A percentile compares a stretch with the other conserved stretches of the same genome.
These are phyloP conservation scores for Trichoderma brevicompactum DNA, from an alignment of 2,329 filamentous ascomycete species.

Conservation along the genomic window DNA sequence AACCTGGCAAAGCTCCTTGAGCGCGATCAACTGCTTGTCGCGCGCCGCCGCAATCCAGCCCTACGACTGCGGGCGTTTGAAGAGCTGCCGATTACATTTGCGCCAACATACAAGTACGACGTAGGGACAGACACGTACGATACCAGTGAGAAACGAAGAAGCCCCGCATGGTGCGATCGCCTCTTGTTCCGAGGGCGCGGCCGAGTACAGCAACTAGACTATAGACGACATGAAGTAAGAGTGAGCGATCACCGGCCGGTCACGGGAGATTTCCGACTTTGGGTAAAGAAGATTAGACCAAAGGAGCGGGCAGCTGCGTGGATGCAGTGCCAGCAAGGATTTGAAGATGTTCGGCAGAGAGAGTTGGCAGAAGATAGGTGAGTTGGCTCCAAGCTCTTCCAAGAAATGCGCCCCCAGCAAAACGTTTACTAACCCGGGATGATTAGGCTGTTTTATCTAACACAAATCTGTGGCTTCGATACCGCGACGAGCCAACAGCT, in stretches of 20 bases:
- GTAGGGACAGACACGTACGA: constrained; percentile 95
- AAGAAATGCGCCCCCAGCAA: no score
- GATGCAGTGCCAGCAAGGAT: constrained; percentile 75
- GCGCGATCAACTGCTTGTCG: constrained; percentile 89
- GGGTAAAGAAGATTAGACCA: constrained; percentile 79
- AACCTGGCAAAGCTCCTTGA: constrained; percentile 88
- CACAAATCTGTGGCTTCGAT: constrained; percentile 58
- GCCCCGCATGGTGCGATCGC: constrained; percentile 95
- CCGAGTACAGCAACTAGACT: constrained; percentile 84
- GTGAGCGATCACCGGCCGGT: constrained; percentile 94
- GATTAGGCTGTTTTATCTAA: constrained; percentile 55
- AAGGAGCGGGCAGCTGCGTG: constrained; percentile 67
- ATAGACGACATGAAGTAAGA: constrained; percentile 83
- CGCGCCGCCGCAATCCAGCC: constrained; percentile 83
- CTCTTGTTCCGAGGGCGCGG: constrained; percentile 83
- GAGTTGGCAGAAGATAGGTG: constrained; percentile 78
- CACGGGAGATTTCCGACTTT: constrained; percentile 79
- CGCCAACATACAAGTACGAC: constrained; percentile 98
- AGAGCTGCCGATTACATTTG: constrained; percentile 89
- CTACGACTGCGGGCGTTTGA: constrained; percentile 88
- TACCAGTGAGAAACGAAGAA: constrained; percentile 89
- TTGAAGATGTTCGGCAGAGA: constrained; percentile 71
- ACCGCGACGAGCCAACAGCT: constrained; percentile 53
- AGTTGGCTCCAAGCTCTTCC: constrained; percentile 41
- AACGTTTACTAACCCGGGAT: constrained; percentile 33